Base-by-base conservation (phyloP, 768 basidiomycete species). In the Amanita rubescens region DNA sequence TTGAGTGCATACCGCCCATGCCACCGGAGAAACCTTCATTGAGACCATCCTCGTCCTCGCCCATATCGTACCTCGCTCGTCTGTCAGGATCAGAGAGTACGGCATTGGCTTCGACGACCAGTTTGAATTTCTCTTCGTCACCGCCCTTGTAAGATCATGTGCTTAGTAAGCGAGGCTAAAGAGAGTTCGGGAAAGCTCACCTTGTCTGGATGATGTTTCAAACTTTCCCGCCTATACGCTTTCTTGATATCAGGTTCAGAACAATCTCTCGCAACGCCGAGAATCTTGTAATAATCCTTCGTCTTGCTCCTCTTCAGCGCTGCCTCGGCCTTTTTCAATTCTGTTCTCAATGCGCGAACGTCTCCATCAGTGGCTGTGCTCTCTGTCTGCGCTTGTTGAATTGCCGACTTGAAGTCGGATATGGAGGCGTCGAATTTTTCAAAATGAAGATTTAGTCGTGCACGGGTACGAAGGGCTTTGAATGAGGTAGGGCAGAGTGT, bases 101-200 rank as follows among this genome's bases (percentile, higher is more conserved):
- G 7, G 81, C 78, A 57, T 94, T 77, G 2, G 90, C 89, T 67
- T 93, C 92, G 0, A 75, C 81, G 27, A 91, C 84, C 19, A 92
- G 77, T 68, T 97, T 96, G 80, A 98, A 98, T 60, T 90, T 88
- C 64, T 96, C 95, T 61, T 95, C 94, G 64, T 93, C 90, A 25
- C 94, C 94, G 24, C 94, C 93, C 84, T 90, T 55, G 56, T 56
- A 33, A 63, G 33, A 30, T 20, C 30, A 47, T 25, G 19, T 7
- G 34, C 53, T 49, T 14, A 15, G 27, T 24, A 32, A 19, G 44
- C 39, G 27, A 15, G 58, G 50, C 55, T 33, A 57, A 3, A 11
- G 25, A 24, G 34, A 22, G 11, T 12, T 45, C 12, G 15, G 38
- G 30, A 52, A 33, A 38, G 17, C 69, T 22, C 17, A 85, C 85